Conservation (phyloP, 2,329 filamentous ascomycete species). For the Fusarium papillatum region DNA sequence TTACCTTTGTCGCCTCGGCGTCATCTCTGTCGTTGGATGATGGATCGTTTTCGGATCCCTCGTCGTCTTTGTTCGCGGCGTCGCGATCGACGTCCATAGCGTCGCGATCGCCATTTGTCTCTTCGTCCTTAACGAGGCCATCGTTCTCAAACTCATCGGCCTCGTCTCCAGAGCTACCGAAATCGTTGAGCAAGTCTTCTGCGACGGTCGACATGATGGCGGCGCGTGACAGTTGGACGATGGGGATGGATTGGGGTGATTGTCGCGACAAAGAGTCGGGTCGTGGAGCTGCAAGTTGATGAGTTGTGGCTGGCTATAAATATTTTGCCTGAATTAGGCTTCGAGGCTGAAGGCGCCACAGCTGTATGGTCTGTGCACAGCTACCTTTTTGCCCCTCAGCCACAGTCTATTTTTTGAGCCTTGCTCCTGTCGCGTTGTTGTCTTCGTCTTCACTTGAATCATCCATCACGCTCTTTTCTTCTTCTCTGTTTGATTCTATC, state of each 20-base stretch:
- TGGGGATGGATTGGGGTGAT: slow-evolving; percentile 17
- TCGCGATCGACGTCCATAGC: slow-evolving; percentile 61
- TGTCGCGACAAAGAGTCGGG: slow-evolving; percentile 26
- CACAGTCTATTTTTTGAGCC: slow-evolving; percentile 42
- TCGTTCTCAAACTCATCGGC: slow-evolving; percentile 72
- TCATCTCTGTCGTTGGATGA: slow-evolving; percentile 66
- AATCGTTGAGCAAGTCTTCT: slow-evolving; percentile 90
- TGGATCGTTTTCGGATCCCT: slow-evolving; percentile 55
- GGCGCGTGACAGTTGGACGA: slow-evolving; percentile 17
- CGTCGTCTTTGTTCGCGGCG: slow-evolving; percentile 64
- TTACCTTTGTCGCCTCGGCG: slow-evolving; percentile 79
- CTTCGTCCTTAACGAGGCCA: slow-evolving; percentile 57
- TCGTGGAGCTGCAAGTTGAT: slow-evolving; percentile 5
- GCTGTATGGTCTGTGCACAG: slow-evolving; percentile 22
- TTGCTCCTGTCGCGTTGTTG: slow-evolving; percentile 40
- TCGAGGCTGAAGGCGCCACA: slow-evolving; percentile 47
- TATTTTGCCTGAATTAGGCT: slow-evolving; percentile 39
- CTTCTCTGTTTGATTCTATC: slow-evolving; percentile 1
- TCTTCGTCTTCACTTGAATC: slow-evolving; percentile 6
- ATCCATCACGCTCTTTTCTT: slow-evolving; percentile 15
- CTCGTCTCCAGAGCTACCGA: slow-evolving; percentile 77
- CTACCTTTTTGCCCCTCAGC: slow-evolving; percentile 25
- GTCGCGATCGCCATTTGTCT: slow-evolving; percentile 62
- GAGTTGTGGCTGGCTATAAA: slow-evolving; percentile 28
- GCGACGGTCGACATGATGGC: slow-evolving; percentile 86